These are phyloP conservation scores for Auricularia sp. DNA, from an alignment of 768 basidiomycete species.

Conservation along the genomic window DNA sequence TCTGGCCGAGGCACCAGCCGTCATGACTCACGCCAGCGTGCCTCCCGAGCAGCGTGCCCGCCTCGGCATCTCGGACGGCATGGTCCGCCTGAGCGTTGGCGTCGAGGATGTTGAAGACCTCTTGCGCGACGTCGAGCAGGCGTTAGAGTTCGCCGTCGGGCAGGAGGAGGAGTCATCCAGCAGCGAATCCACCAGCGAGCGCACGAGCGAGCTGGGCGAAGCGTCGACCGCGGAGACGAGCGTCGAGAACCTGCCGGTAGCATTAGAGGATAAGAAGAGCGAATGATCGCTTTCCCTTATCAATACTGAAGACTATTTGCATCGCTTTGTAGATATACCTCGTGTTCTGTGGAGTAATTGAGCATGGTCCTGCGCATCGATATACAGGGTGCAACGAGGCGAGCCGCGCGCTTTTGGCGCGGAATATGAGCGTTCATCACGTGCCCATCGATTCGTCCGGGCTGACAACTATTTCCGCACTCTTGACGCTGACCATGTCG, in stretches of 20 bases:
- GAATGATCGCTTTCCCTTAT: background rate
- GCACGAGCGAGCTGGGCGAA: background rate
- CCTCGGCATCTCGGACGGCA: constrained; percentile 68
- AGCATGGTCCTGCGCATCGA: too few species aligned
- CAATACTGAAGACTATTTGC: background rate
- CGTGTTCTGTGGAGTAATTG: background rate
- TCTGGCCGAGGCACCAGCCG: constrained; percentile 74
- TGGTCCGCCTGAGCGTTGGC: constrained; percentile 76
- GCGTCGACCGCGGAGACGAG: background rate
- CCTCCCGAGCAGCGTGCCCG: constrained; percentile 53
- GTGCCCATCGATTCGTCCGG: too few species aligned
- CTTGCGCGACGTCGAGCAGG: constrained; percentile 57
- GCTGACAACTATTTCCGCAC: too few species aligned
- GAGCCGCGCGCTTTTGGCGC: too few species aligned
- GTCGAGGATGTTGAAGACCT: constrained; percentile 84
- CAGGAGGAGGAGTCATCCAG: background rate
- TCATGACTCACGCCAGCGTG: constrained; percentile 77
- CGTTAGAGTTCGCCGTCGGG: constrained; percentile 36
- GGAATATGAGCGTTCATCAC: too few species aligned
- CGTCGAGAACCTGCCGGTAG: background rate
- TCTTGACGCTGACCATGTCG: too few species aligned
- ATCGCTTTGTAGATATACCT: background rate
- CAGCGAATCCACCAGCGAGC: background rate
- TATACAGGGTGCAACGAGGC: too few species aligned
- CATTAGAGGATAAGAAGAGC: background rate